Conservation (phyloP, 306 rosid species). For the Corylus americana region DNA sequence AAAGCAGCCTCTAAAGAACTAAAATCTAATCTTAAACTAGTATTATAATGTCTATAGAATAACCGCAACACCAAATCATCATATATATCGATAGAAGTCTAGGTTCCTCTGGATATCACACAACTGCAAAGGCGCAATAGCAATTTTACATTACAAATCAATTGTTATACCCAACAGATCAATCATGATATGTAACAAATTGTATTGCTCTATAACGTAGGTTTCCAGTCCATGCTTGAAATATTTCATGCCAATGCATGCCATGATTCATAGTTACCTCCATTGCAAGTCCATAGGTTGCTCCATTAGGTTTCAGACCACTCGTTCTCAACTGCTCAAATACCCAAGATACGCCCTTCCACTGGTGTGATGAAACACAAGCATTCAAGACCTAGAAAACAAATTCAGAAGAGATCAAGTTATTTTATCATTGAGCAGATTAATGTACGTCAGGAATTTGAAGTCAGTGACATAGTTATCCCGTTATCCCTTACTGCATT, state of each 20-base stretch:
- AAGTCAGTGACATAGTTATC: slow-evolving; percentile 14
- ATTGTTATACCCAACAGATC: not conserved
- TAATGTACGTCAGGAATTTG: slow-evolving; percentile 19
- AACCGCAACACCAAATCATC: slow-evolving; percentile 22
- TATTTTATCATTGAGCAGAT: slow-evolving; percentile 27
- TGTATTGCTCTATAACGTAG: slow-evolving; percentile 16
- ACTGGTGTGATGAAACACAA: slow-evolving; percentile 71
- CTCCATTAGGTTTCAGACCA: slow-evolving; percentile 81
- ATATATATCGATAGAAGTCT: not conserved
- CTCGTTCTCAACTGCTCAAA: slow-evolving; percentile 60
- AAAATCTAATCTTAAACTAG: not conserved
- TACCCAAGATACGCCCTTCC: slow-evolving; percentile 92
- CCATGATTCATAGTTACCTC: slow-evolving; percentile 61
- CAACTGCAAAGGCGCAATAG: slow-evolving; percentile 4
- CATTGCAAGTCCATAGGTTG: slow-evolving; percentile 93
- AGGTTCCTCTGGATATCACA: slow-evolving; percentile 6
- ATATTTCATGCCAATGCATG: slow-evolving; percentile 20
- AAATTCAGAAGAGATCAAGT: slow-evolving; percentile 29
- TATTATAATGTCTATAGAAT: not conserved
- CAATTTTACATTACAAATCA: slow-evolving; percentile 19
- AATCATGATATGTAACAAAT: not conserved
- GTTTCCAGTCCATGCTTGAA: slow-evolving; percentile 22
- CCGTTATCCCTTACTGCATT: slow-evolving; percentile 66
- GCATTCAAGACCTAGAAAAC: slow-evolving; percentile 77
- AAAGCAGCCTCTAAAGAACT: slow-evolving; percentile 6